Conservation (phyloP, 768 basidiomycete species). For the Infundibulicybe gibba region DNA sequence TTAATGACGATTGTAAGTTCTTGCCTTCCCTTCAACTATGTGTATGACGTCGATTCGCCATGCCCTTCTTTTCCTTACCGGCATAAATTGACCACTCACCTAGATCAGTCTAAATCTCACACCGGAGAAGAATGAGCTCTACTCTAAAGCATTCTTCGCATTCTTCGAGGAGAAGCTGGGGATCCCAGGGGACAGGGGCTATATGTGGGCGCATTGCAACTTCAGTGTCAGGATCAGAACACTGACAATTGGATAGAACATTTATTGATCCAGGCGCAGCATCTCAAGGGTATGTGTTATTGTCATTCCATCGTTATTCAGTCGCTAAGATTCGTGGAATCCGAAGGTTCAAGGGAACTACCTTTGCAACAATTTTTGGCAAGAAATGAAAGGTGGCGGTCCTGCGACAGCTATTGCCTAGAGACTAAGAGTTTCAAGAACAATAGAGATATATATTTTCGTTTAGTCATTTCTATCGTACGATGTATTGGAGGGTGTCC, state of each 20-base stretch:
- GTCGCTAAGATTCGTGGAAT: not conserved
- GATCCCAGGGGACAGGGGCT: conserved; percentile 48
- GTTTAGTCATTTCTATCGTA: not conserved
- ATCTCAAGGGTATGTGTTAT: conserved; percentile 38
- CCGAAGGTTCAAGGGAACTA: conserved; percentile 37
- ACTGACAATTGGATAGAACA: conserved; percentile 17
- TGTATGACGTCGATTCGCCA: not conserved
- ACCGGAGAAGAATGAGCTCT: conserved; percentile 41
- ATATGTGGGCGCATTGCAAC: conserved; percentile 38
- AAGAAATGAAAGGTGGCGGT: too few species aligned
- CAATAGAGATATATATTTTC: too few species aligned
- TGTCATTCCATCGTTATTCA: not conserved
- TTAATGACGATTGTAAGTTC: conserved; percentile 51
- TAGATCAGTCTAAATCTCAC: conserved; percentile 58
- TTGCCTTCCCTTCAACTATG: too few species aligned
- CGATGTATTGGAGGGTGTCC: not conserved
- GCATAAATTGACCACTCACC: not conserved
- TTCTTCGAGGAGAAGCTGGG: conserved; percentile 55
- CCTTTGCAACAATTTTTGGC: conserved; percentile 35
- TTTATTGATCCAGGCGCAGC: conserved; percentile 53
- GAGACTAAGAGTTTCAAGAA: too few species aligned
- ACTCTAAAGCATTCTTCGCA: conserved; percentile 51
- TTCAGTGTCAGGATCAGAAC: not conserved
- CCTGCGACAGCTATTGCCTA: too few species aligned
- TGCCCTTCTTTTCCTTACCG: not conserved